These are phyloP conservation scores for Lentinus brumalis DNA, from an alignment of 768 basidiomycete genomes.

Conservation along the genomic window DNA sequence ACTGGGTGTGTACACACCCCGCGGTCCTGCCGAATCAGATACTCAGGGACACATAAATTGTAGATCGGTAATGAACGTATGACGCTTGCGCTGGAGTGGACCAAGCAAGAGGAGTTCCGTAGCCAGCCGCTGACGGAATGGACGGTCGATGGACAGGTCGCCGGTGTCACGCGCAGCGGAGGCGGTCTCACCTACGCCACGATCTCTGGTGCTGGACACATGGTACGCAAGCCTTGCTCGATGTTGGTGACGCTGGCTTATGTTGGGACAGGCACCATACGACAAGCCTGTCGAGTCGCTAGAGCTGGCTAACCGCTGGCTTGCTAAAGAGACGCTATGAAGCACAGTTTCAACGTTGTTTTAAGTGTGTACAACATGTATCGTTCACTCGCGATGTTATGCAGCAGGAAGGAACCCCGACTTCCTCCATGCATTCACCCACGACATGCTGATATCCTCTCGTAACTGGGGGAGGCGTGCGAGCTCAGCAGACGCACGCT, in stretches of 20 bases:
- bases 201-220: conserved; percentile 71
- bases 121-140: conserved; percentile 50
- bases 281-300: conserved; percentile 62
- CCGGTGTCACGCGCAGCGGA: conserved; percentile 54
- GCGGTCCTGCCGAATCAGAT: neutral
- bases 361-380: no score
- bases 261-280: conserved; percentile 50
- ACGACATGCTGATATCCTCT: neutral
- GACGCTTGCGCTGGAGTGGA: conserved; percentile 64
- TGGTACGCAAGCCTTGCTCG: conserved; percentile 41
- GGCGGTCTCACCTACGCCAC: conserved; percentile 64
- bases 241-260: neutral
- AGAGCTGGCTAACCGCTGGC: conserved; percentile 51
- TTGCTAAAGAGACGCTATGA: conserved; percentile 32
- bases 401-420: neutral
- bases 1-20: conserved; percentile 39
- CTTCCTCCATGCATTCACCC: neutral
- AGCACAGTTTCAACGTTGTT: no score
- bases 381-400: no score
- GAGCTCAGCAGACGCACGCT: neutral
- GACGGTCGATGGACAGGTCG: conserved; percentile 53
- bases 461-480: neutral
- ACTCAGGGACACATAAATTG: neutral
- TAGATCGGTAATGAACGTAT: conserved; percentile 61
- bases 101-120: conserved; percentile 50